phyloP scores from a whole-genome alignment of 345 rosid species.

The Limnanthes douglasii region DNA sequence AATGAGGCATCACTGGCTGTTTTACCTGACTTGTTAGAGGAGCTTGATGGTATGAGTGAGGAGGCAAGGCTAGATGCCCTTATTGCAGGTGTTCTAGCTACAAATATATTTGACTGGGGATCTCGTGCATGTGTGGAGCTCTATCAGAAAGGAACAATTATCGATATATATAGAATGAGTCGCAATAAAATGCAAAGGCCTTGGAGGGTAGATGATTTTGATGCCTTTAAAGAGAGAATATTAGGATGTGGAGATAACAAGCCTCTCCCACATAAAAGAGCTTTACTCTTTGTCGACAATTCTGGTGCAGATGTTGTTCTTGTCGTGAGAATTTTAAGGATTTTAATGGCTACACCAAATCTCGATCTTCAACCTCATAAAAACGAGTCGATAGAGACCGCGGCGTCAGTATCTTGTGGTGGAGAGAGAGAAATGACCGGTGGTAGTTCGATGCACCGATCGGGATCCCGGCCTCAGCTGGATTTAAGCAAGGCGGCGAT shows the following conservation, averaged over 20 bases:
- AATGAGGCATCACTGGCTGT: constrained; percentile 99
- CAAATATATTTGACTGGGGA: constrained; percentile 99
- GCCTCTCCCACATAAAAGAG: constrained; percentile 75
- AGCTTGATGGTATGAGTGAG: constrained; percentile 85
- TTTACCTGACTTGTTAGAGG: constrained; percentile 69
- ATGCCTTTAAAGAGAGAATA: constrained; percentile 79
- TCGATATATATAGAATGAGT: constrained; percentile 98
- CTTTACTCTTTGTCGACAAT: constrained; percentile 93
- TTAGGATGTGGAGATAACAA: constrained; percentile 48
- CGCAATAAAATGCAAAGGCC: constrained; percentile 98
- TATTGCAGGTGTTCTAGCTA: constrained; percentile 95
- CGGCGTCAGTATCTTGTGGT: too few relatives aligned
- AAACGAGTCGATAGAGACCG: too few relatives aligned
- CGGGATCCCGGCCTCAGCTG: constrained; percentile 89
- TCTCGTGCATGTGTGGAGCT: constrained; percentile 98
- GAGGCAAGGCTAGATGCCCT: constrained; percentile 81
- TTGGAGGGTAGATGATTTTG: constrained; percentile 97
- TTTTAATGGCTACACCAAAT: too few relatives aligned
- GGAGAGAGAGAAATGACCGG: constrained; percentile 49
- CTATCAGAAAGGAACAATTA: constrained; percentile 94
- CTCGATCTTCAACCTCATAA: too few relatives aligned
- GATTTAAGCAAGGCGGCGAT: constrained; percentile 97
- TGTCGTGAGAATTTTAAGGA: too few relatives aligned
- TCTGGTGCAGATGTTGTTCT: constrained; percentile 89
- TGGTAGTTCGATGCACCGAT: constrained; percentile 67